Base-by-base conservation (phyloP, 805 yeast genomes). In the Pichia ethanolica region DNA sequence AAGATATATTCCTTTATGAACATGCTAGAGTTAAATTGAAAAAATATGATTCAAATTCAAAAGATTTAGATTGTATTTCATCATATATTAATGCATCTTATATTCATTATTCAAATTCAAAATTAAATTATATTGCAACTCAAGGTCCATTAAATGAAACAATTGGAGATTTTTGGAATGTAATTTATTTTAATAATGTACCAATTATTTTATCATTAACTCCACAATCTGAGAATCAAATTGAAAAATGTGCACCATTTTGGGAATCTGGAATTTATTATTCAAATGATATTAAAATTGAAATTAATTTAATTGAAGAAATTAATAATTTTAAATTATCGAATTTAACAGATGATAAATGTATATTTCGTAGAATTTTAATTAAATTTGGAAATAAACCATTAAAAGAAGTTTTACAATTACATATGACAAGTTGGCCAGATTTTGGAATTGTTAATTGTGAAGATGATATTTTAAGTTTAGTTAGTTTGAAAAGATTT, bases 81-180 rank as follows among this genome's bases (percentile, higher is more conserved):
- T 58, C 63, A 3, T 90, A 90, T 64, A 88, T 90, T 58, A 90
- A 90, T 67, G 99, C 98, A 0, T 87, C 90, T 27, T 85, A 87
- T 67, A 66, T 87, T 43, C 50, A 71, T 56, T 59, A 73, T 60
- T 51, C 71, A 61, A 49, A 67, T 56, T 58, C 74, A 39, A 45
- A 58, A 5, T 51, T 67, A 38, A 73, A 75, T 39, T 86, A 83
- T 60, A 86, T 90, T 58, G 97, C 96, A 0, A 78, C 95, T 1
- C 97, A 91, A 64, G 99, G 97, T 2, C 99, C 99, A 3, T 65
- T 86, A 51, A 64, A 62, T 3, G 74, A 75, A 37, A 91, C 98
- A 0, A 74, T 83, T 28, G 81, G 80, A 25, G 96, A 91, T 63
- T 90, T 91, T 59, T 89, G 95, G 84, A 84, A 83, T 49, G 80